These are phyloP conservation scores for Kwoniella dendrophila DNA, from an alignment of 768 basidiomycete genomes.

Conservation along the genomic window DNA sequence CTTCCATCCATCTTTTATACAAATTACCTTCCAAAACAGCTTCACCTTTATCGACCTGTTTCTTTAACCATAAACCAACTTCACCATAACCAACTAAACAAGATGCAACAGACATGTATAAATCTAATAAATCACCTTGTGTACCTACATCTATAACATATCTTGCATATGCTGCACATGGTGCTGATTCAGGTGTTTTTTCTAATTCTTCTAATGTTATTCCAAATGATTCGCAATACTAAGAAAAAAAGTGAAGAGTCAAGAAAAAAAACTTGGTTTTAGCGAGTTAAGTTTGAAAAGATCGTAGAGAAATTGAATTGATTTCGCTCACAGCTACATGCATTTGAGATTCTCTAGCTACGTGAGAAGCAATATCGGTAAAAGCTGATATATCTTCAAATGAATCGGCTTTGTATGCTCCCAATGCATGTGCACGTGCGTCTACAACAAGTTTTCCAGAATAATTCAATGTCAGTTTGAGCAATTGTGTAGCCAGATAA, in stretches of 20 bases:
- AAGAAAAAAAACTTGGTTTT: no score
- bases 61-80: slow-evolving; percentile 80
- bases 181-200: slow-evolving; percentile 66
- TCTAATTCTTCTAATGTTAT: slow-evolving; percentile 67
- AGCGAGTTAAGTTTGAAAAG: background rate
- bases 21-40: slow-evolving; percentile 72
- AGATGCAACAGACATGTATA: slow-evolving; percentile 78
- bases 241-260: background rate
- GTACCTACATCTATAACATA: slow-evolving; percentile 78
- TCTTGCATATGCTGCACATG: slow-evolving; percentile 82
- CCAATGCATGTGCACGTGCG: slow-evolving; percentile 62
- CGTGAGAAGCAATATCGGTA: slow-evolving; percentile 65
- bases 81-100: slow-evolving; percentile 92
- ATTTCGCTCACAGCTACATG: slow-evolving; percentile 61
- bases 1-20: slow-evolving; percentile 64
- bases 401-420: slow-evolving; percentile 73
- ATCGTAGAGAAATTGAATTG: background rate
- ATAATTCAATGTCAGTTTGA: slow-evolving; percentile 7
- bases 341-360: slow-evolving; percentile 70
- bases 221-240: slow-evolving; percentile 72
- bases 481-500: no score
- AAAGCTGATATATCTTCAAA: slow-evolving; percentile 68
- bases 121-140: slow-evolving; percentile 72
- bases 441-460: slow-evolving; percentile 27
- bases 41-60: slow-evolving; percentile 60